Evolutionary conservation across 1,284 basidiomycete species (phyloP).

Genomic region (Pseudozyma flocculosa): DNA sequence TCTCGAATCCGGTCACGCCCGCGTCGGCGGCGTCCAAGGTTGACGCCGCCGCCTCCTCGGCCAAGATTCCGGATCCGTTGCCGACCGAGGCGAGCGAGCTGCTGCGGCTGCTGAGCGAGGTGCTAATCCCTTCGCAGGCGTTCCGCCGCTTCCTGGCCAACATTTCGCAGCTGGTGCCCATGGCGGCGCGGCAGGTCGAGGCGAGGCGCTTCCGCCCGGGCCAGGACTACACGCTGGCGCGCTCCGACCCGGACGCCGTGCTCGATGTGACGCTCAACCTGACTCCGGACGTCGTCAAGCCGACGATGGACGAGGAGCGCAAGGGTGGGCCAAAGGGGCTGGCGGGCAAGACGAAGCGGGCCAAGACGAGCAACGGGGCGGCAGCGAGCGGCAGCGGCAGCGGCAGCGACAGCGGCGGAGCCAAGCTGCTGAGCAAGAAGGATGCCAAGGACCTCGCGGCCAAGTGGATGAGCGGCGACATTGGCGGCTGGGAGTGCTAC

Average conservation of each 20-base stretch:
- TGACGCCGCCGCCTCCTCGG: slow-evolving; percentile 7
- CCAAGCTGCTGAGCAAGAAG: slow-evolving; percentile 30
- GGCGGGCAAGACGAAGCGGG: slow-evolving; percentile 53
- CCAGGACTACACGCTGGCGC: slow-evolving; percentile 91
- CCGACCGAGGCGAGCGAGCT: slow-evolving; percentile 36
- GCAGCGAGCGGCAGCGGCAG: too few species aligned
- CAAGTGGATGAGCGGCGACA: slow-evolving; percentile 73
- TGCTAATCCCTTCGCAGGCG: slow-evolving; percentile 71
- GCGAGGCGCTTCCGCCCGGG: slow-evolving; percentile 88
- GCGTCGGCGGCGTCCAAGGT: slow-evolving; percentile 29
- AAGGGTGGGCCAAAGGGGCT: slow-evolving; percentile 45
- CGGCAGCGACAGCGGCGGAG: too few species aligned
- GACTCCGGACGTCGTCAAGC: slow-evolving; percentile 67
- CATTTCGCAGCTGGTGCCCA: slow-evolving; percentile 74
- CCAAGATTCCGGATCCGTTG: slow-evolving; percentile 22
- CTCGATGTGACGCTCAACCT: slow-evolving; percentile 87
- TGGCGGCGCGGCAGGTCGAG: slow-evolving; percentile 68
- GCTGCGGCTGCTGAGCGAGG: slow-evolving; percentile 39
- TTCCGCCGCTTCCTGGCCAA: slow-evolving; percentile 88
- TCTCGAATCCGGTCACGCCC: slow-evolving; percentile 23
- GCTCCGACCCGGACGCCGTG: slow-evolving; percentile 73
- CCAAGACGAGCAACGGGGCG: slow-evolving; percentile 9
- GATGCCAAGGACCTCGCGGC: slow-evolving; percentile 51
- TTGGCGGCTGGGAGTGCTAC: slow-evolving; percentile 97
- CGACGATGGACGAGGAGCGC: slow-evolving; percentile 38